Evolutionary conservation across 164 flowering plant genomes (phyloP).

Genomic region (Magnolia changhungtana): DNA sequence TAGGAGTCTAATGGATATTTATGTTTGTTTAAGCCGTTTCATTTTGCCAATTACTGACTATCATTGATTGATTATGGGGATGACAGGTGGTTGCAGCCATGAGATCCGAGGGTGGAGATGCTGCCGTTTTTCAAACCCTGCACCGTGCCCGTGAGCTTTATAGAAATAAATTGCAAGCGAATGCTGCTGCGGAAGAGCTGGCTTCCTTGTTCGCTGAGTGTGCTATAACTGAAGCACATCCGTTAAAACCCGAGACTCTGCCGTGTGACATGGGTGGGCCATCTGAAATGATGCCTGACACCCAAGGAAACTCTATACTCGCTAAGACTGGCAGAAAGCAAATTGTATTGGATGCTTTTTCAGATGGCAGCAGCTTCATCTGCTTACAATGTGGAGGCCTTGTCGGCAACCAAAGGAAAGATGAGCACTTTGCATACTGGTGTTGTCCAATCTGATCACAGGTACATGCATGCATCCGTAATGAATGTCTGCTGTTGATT

Average conservation of each 20-base stretch:
- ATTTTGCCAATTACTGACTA: background rate
- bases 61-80: conserved; percentile 8
- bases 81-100: conserved; percentile 76
- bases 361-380: conserved; percentile 96
- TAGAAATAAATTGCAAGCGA: conserved; percentile 50
- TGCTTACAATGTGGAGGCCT: conserved; percentile 96
- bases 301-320: conserved; percentile 62
- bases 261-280: conserved; percentile 9
- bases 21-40: background rate
- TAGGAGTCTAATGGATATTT: too few species aligned
- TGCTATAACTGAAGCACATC: conserved; percentile 84
- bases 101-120: conserved; percentile 71
- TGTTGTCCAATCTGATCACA: conserved; percentile 41
- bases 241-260: conserved; percentile 27
- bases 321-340: conserved; percentile 82
- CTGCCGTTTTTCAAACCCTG: conserved; percentile 59
- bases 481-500: background rate
- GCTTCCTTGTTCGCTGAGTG: conserved; percentile 98
- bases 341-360: conserved; percentile 76
- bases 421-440: conserved; percentile 90
- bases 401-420: conserved; percentile 78
- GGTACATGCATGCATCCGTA: background rate
- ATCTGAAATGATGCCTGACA: conserved; percentile 28
- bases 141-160: conserved; percentile 81
- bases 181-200: conserved; percentile 70